Conservation (phyloP, 1,284 basidiomycete species). For the Melampsora medusae region DNA sequence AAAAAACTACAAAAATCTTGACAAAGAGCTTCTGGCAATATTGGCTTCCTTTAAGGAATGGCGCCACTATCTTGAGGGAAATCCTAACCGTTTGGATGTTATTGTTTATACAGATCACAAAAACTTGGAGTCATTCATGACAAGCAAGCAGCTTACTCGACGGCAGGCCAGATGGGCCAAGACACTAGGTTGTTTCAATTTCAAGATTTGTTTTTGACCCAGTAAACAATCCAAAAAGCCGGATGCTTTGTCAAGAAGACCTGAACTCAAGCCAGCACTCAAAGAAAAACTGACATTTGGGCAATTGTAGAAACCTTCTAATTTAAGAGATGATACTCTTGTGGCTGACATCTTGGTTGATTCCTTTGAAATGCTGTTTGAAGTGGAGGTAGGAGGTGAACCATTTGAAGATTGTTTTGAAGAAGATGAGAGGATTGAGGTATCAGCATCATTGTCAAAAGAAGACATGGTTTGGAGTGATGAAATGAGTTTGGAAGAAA, state of each 20-base stretch:
- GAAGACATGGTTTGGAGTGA: too few species aligned
- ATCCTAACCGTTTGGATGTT: background rate
- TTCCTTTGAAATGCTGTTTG: too few species aligned
- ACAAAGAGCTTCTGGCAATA: background rate
- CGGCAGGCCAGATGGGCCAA: background rate
- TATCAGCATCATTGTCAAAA: background rate
- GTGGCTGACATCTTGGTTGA: background rate
- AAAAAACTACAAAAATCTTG: background rate
- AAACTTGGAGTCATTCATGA: background rate
- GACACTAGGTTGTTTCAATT: background rate
- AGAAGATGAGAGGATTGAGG: background rate
- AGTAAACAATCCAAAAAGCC: background rate
- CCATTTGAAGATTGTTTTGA: too few species aligned
- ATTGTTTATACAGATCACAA: background rate
- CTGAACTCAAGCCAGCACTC: background rate
- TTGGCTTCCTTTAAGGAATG: background rate
- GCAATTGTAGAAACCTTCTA: background rate
- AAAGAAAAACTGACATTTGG: conserved; percentile 5
- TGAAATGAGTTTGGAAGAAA: too few species aligned
- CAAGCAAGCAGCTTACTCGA: background rate
- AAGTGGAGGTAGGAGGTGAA: too few species aligned
- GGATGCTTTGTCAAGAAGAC: background rate
- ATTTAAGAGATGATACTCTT: background rate
- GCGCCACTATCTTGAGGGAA: background rate
- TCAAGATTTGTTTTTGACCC: background rate